Evolutionary conservation across 2,329 filamentous ascomycete species (phyloP), one percentile per base, ranked within the genome.

Genomic region (Intubia oerlemansii): DNA sequence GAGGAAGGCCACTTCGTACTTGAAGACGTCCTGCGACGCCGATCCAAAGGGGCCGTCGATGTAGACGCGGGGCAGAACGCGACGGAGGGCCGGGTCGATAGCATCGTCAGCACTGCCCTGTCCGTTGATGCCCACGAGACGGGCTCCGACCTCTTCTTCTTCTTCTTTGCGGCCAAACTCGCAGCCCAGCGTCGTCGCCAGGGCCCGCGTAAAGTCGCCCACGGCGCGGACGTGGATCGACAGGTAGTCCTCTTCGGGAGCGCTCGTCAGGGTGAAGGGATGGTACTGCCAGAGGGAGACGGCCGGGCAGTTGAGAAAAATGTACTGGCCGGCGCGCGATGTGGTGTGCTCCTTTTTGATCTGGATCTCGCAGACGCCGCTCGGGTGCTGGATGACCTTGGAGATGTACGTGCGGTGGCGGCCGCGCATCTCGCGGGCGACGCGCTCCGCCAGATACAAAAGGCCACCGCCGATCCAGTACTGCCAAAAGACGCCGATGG

Each of bases 281-380:
- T 85, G 79, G 46, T 88, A 85, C 51, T 88, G 79, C 77, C 77
- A 88, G 25, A 88, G 59, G 1, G 78, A 85, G 11, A 88, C 70
- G 38, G 80, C 77, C 1, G 80, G 80, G 46, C 79, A 88, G 57
- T 76, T 85, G 41, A 88, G 61, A 56, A 85, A 85, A 42, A 90
- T 85, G 54, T 88, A 88, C 61, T 81, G 77, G 28, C 80, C 80
- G 13, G 79, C 76, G 29, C 65, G 62, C 4, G 77, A 81, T 57
- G 74, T 81, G 25, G 78, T 84, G 51, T 81, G 58, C 45, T 84
- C 77, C 52, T 88, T 88, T 60, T 85, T 84, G 55, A 90, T 82
- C 54, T 88, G 80, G 35, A 90, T 84, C 52, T 90, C 80, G 47
- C 77, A 78, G 12, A 90, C 80, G 43, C 82, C 81, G 56, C 76